phyloP scores from a whole-genome alignment of 23 red algal species.

The Gracilariopsis chorda region DNA sequence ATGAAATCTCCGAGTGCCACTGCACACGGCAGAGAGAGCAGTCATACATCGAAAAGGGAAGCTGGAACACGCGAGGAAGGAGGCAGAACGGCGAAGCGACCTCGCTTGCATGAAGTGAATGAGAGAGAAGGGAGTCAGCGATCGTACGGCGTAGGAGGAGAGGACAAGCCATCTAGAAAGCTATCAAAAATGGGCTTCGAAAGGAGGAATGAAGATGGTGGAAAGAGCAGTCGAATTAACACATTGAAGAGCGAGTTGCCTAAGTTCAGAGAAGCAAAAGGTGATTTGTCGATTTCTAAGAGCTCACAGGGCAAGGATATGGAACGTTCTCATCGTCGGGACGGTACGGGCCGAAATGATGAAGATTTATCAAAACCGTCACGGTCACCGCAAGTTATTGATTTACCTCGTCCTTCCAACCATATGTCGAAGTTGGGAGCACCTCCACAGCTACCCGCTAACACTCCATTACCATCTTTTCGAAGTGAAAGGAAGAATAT shows the following conservation, averaged over 20 bases:
- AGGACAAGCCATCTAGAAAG: too few relatives aligned
- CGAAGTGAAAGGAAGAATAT: constrained; percentile 49
- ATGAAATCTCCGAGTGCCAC: background rate
- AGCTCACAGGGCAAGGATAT: background rate
- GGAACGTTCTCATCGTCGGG: background rate
- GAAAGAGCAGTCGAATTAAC: background rate
- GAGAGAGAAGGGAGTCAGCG: background rate
- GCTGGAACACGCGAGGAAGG: constrained; percentile 4
- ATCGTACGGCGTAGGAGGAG: background rate
- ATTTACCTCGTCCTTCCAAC: constrained; percentile 42
- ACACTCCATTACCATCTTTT: constrained; percentile 51
- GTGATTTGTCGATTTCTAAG: background rate
- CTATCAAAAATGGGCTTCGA: too few relatives aligned
- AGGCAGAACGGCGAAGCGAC: constrained; percentile 57
- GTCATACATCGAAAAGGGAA: constrained; percentile 2
- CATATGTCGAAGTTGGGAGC: constrained; percentile 13
- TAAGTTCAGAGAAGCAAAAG: background rate
- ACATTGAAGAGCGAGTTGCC: constrained; percentile 7
- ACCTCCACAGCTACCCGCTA: background rate
- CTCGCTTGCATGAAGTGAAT: constrained; percentile 35
- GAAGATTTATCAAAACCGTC: background rate
- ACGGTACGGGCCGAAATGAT: background rate
- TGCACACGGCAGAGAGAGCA: background rate
- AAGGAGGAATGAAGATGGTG: background rate
- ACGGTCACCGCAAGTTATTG: background rate